Evolutionary conservation across 2,329 filamentous ascomycete species (phyloP).

Genomic region (Penicillium sp.): DNA sequence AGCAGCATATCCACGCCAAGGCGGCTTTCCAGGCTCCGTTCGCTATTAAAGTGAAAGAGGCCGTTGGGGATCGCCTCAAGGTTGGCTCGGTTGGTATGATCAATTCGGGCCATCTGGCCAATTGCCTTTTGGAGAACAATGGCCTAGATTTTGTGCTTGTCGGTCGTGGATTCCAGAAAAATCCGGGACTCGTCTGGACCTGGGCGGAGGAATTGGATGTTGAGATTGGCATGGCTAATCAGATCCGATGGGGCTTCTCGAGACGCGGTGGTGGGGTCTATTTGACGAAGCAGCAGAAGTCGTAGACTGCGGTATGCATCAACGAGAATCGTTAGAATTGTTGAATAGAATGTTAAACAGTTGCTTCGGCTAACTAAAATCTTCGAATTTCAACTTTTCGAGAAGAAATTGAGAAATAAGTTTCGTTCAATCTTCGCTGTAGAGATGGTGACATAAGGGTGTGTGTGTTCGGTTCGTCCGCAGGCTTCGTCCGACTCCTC

Average conservation of each 20-base stretch:
- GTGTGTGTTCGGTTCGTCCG: background rate
- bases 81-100: conserved; percentile 76
- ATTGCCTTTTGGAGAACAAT: conserved; percentile 54
- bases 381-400: too few relatives aligned
- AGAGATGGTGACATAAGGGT: background rate
- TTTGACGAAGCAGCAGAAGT: conserved; percentile 18
- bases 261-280: conserved; percentile 19
- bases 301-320: conserved; percentile 3
- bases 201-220: conserved; percentile 71
- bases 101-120: conserved; percentile 65
- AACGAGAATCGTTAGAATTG: background rate
- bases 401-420: too few relatives aligned
- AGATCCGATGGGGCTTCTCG: conserved; percentile 61
- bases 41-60: conserved; percentile 68
- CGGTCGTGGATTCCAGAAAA: conserved; percentile 75
- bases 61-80: conserved; percentile 67
- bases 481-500: background rate
- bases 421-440: background rate
- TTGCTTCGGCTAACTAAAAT: too few relatives aligned
- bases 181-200: conserved; percentile 73
- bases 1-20: conserved; percentile 45
- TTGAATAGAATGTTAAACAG: background rate
- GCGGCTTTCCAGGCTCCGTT: conserved; percentile 74
- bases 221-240: conserved; percentile 68
- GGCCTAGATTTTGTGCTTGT: conserved; percentile 68